Base-by-base conservation (phyloP, 176 grass and related monocot species). In the Dendrocalamus sinicus region DNA sequence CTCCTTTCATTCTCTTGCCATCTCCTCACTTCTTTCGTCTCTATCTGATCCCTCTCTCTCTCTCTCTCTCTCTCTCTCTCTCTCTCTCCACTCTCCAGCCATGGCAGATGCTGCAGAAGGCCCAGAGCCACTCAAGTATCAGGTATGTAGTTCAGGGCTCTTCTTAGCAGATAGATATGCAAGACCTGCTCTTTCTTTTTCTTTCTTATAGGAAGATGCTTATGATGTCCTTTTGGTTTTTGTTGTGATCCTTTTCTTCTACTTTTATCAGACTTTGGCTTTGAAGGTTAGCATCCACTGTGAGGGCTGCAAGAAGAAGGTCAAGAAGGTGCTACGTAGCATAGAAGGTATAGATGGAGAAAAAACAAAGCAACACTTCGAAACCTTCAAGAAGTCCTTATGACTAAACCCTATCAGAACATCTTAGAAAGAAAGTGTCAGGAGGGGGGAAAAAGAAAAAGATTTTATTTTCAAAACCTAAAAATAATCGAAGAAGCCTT, bases 211-310 rank as follows among this genome's bases (percentile, higher is more conserved):
- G 23, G 17, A 64, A 57, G 70, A 72, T 83, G 50, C 19, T 70
- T 45, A 52, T 83, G 54, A 24, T 82, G 44, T 44, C 63, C 43
- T 54, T 53, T 16, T 84, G 30, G 15, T 78, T 61, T 65, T 35
- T 8, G 39, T 47, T 85, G 44, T 51, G 79, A 13, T 90, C 47
- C 46, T 66, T 67, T 47, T 62, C 4, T 43, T 19, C 1, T 50
- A 3, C 28, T 48, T 32, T 68, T 63, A 17, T 52, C 70, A 98
- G 96, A 98, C 88, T 43, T 76, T 84, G 64, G 90, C 85, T 46
- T 78, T 98, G 86, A 98, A 93, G 86, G 96, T 98, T 22, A 93
- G 93, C 88, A 98, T 98, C 90, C 93, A 98, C 84, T 98, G 96
- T 14, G 96, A 98, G 88, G 96, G 96, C 12, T 98, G 96, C 89